Evolutionary conservation across 371 early-diverging fungal species (phyloP).

Genomic region (Rozella allomycis): DNA sequence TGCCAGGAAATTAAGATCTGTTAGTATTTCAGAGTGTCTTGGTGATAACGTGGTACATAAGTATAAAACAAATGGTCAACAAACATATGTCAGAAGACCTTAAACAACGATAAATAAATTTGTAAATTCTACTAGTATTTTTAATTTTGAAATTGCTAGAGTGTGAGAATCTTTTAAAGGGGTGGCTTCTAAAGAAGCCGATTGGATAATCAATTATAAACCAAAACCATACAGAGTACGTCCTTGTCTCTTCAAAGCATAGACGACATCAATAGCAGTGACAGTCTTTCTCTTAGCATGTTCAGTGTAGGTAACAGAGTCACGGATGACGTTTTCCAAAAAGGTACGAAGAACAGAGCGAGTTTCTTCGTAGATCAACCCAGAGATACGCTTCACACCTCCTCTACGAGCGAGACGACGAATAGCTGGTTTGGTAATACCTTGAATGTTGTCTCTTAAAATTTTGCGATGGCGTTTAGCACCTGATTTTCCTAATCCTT

Average conservation of each 20-base stretch:
- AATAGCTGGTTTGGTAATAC: constrained; percentile 99
- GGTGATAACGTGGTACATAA: no score
- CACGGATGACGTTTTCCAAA: constrained; percentile 92
- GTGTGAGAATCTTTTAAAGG: no score
- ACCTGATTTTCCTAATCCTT: constrained; percentile 89
- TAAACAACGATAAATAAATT: no score
- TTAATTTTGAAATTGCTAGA: no score
- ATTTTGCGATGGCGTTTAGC: constrained; percentile 99
- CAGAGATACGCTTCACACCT: constrained; percentile 99
- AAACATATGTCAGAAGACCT: no score
- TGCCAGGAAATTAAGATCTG: no score
- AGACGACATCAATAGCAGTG: constrained; percentile 81
- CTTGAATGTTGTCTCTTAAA: constrained; percentile 91
- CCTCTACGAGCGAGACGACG: constrained; percentile 99
- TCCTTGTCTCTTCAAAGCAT: constrained; percentile 95
- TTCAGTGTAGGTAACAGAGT: constrained; percentile 95
- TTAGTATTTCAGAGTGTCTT: no score
- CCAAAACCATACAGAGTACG: constrained; percentile 72
- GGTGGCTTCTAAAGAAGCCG: no score
- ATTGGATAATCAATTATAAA: no score
- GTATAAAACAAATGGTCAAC: no score
- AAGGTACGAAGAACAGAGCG: constrained; percentile 89
- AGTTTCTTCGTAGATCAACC: constrained; percentile 96
- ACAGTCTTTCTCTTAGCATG: constrained; percentile 99
- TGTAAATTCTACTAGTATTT: no score